phyloP scores from a whole-genome alignment of 441 rosid genomes.

The Corymbia citriodora region DNA sequence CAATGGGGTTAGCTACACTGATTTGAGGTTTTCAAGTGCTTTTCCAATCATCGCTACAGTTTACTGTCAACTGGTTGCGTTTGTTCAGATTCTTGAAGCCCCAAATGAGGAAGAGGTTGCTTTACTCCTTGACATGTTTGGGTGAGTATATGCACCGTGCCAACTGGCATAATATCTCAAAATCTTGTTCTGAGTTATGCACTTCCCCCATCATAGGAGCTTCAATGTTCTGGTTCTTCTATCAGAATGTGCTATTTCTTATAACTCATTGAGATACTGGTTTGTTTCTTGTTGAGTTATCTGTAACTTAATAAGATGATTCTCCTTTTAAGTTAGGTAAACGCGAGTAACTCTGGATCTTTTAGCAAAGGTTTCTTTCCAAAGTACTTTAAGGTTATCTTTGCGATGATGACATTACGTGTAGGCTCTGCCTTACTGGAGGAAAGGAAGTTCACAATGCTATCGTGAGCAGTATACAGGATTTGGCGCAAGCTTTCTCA shows the following conservation, averaged over 20 bases:
- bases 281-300: neutral
- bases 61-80: neutral
- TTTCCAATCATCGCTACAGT: neutral
- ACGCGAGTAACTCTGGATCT: neutral
- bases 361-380: neutral
- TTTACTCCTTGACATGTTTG: conserved; percentile 78
- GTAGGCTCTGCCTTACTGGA: conserved; percentile 86
- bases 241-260: neutral
- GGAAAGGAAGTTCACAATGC: conserved; percentile 98
- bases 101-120: conserved; percentile 93
- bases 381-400: neutral
- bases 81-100: conserved; percentile 88
- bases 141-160: conserved; percentile 43
- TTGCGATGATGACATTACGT: neutral
- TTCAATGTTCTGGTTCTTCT: neutral
- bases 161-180: neutral
- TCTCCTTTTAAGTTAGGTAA: neutral
- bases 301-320: neutral
- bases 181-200: neutral
- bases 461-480: conserved; percentile 92
- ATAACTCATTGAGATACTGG: neutral
- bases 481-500: conserved; percentile 76
- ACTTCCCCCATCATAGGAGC: neutral
- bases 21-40: neutral
- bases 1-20: neutral